Evolutionary conservation across 2,329 filamentous ascomycete species (phyloP).

Genomic region (Fusarium bactridioides): DNA sequence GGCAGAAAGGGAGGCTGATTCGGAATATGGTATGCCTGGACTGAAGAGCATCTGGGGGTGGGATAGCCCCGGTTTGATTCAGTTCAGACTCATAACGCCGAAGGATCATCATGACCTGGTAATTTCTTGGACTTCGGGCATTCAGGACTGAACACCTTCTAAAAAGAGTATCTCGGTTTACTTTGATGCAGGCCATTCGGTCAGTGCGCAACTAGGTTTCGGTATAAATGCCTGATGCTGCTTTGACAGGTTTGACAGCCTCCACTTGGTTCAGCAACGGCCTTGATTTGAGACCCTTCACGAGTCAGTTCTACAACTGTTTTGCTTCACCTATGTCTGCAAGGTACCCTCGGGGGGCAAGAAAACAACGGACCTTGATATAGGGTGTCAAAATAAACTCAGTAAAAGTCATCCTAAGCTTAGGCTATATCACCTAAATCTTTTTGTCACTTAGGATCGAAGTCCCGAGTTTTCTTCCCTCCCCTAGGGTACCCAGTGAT

Average conservation of each 20-base stretch:
- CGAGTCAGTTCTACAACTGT: not conserved
- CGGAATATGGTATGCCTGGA: not conserved
- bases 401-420: too few relatives aligned
- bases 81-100: not conserved
- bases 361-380: too few relatives aligned
- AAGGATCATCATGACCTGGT: not conserved
- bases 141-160: not conserved
- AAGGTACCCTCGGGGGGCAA: not conserved
- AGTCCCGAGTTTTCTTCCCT: too few relatives aligned
- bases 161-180: not conserved
- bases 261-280: not conserved
- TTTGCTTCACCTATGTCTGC: not conserved
- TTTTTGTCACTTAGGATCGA: too few relatives aligned
- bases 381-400: too few relatives aligned
- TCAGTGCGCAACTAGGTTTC: not conserved
- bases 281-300: not conserved
- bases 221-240: not conserved
- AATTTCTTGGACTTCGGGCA: not conserved
- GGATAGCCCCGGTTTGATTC: not conserved
- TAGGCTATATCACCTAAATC: too few relatives aligned
- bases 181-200: not conserved
- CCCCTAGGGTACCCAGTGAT: not conserved
- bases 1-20: slow-evolving; percentile 17
- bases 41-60: not conserved
- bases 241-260: slow-evolving; percentile 4